Evolutionary conservation across 441 rosid species (phyloP).

Genomic region (Sinapis alba): DNA sequence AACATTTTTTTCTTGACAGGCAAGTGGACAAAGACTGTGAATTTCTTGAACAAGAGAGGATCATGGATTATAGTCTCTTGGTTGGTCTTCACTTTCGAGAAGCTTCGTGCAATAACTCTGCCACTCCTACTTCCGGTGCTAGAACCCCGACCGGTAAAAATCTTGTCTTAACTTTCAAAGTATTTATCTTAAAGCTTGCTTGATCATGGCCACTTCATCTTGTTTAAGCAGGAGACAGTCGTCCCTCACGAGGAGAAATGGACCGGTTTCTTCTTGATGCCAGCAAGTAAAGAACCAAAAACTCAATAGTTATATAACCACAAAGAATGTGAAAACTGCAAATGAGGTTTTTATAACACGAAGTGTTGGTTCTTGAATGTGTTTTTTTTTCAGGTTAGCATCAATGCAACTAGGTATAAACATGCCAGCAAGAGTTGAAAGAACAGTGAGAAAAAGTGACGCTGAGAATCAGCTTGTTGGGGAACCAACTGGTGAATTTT

Average conservation of each 20-base stretch:
- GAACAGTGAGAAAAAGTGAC: slow-evolving; percentile 63
- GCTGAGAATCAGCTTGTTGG: slow-evolving; percentile 75
- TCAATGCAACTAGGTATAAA: slow-evolving; percentile 70
- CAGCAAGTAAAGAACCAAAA: slow-evolving; percentile 52
- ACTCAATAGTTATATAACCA: not conserved
- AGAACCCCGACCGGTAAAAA: slow-evolving; percentile 65
- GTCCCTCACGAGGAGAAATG: slow-evolving; percentile 59
- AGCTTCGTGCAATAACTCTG: slow-evolving; percentile 48
- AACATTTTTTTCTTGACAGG: slow-evolving; percentile 45
- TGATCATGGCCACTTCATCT: slow-evolving; percentile 19
- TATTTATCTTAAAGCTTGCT: slow-evolving; percentile 28
- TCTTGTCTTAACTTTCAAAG: slow-evolving; percentile 24
- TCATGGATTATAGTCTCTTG: slow-evolving; percentile 95
- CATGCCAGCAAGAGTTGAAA: slow-evolving; percentile 83
- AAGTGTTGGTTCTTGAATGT: not conserved
- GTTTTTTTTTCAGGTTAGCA: slow-evolving; percentile 57
- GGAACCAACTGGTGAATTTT: slow-evolving; percentile 79
- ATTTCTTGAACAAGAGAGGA: slow-evolving; percentile 90
- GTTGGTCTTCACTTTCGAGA: slow-evolving; percentile 90
- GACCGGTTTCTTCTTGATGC: slow-evolving; percentile 68
- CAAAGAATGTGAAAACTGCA: not conserved
- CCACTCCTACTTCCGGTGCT: slow-evolving; percentile 58
- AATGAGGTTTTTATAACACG: not conserved
- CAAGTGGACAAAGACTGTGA: slow-evolving; percentile 97
- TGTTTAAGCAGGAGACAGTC: slow-evolving; percentile 49